Percentiles rank a stretch among this genome's conserved stretches.
Evolutionary conservation across 2,329 filamentous ascomycete genomes (phyloP).

Genomic region (Aspergillus unguis): DNA sequence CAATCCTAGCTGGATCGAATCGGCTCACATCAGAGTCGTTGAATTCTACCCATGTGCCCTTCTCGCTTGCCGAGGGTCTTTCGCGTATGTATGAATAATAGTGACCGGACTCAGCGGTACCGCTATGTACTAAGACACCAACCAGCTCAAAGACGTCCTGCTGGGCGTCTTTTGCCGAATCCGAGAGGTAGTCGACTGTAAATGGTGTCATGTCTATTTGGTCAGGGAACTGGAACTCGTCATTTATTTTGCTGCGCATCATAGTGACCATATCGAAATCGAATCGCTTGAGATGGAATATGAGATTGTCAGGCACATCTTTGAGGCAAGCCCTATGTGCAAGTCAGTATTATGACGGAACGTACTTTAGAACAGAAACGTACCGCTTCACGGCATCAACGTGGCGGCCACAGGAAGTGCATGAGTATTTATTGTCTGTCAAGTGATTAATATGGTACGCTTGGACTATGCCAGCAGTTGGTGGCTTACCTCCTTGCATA

Average conservation of each 20-base stretch:
- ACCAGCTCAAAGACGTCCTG: conserved; percentile 88
- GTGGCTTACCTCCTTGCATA: conserved; percentile 73
- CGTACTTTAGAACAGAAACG: not conserved
- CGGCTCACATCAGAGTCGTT: conserved; percentile 80
- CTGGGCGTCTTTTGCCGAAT: conserved; percentile 53
- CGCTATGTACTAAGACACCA: conserved; percentile 90
- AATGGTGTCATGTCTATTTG: conserved; percentile 85
- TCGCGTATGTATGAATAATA: conserved; percentile 96
- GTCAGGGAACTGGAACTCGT: conserved; percentile 82
- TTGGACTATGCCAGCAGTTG: not conserved
- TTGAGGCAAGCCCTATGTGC: conserved; percentile 71
- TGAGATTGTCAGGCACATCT: conserved; percentile 87
- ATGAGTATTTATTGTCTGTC: conserved; percentile 94
- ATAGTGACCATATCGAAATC: conserved; percentile 60
- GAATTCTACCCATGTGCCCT: conserved; percentile 76
- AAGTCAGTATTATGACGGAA: not conserved
- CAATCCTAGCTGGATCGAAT: conserved; percentile 73
- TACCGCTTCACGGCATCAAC: conserved; percentile 82
- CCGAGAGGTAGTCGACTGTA: conserved; percentile 77
- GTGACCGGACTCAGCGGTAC: conserved; percentile 89
- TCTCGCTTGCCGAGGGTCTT: conserved; percentile 55
- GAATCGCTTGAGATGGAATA: conserved; percentile 78
- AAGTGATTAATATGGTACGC: conserved; percentile 17
- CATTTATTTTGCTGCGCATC: conserved; percentile 88
- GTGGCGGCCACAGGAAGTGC: conserved; percentile 79